Evolutionary conservation across 164 flowering plant species (phyloP).

Genomic region (Vitis rotundifolia): DNA sequence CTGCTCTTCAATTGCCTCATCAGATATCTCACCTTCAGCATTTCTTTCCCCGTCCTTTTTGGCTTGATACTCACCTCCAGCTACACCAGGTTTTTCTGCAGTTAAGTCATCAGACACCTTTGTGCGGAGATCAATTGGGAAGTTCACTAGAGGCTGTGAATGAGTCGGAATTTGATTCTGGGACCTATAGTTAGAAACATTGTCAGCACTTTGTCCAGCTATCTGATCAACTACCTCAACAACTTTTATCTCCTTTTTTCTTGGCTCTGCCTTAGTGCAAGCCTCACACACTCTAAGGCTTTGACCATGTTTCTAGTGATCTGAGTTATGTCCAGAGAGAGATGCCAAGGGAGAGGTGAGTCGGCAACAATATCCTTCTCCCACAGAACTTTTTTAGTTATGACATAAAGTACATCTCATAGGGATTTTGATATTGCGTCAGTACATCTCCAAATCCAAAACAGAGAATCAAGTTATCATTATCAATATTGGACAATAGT

Average conservation of each 20-base stretch:
- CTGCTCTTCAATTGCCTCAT: slow-evolving; percentile 4
- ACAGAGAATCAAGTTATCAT: slow-evolving; percentile 46
- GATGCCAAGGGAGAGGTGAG: too few species aligned
- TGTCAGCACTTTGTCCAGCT: not conserved
- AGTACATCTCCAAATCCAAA: slow-evolving; percentile 53
- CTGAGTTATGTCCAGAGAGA: too few species aligned
- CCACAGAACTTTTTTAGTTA: too few species aligned
- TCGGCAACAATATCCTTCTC: too few species aligned
- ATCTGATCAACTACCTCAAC: slow-evolving; percentile 16
- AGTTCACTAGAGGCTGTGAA: not conserved
- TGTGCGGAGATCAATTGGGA: not conserved
- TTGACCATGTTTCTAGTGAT: too few species aligned
- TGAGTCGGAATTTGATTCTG: not conserved
- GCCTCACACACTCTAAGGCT: too few species aligned
- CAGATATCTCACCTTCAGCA: not conserved
- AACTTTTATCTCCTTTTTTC: slow-evolving; percentile 7
- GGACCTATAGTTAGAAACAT: not conserved
- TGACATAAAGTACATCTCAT: too few species aligned
- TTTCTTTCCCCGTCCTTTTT: not conserved
- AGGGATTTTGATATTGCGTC: too few species aligned
- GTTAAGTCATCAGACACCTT: not conserved
- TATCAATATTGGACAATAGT: slow-evolving; percentile 39
- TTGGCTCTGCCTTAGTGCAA: too few species aligned
- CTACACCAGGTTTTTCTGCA: not conserved
- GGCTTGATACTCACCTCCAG: not conserved